Base-by-base conservation (phyloP, 2,329 filamentous ascomycete species). In the Triangularia verruculosa region DNA sequence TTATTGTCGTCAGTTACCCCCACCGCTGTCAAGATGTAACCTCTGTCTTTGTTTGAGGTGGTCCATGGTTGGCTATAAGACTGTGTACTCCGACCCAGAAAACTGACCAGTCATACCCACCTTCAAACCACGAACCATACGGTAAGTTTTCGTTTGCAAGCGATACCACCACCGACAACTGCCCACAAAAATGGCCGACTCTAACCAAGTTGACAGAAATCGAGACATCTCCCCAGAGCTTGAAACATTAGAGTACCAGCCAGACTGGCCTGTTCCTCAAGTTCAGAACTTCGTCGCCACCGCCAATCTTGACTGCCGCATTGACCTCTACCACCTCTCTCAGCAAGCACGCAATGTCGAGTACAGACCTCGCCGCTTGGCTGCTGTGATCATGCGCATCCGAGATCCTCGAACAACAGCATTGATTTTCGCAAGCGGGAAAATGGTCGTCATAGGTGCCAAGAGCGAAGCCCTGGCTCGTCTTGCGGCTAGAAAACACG, bases 391-490 rank as follows among this genome's bases (percentile, higher is more conserved):
- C 78, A 97, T 97, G 93, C 92, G 93, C 82, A 97, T 97, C 72
- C 92, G 93, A 74, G 93, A 97, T 73, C 93, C 93, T 64, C 97
- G 97, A 82, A 97, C 93, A 2, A 97, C 93, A 3, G 93, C 93
- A 12, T 80, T 97, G 62, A 96, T 97, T 82, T 97, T 97, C 72
- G 93, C 93, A 61, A 94, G 90, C 0, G 93, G 93, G 79, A 97
- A 97, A 85, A 96, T 97, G 92, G 93, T 97, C 61, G 92, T 97
- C n/a, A 97, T 93, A 63, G 93, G 93, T 81, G 93, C 93, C 67
- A 97, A 96, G 80, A 95, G 91, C 1, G 93, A 96, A 76, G 92
- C 96, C 75, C 92, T 96, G 74, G 95, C 91, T 62, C 96, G 96
- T 79, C 86, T 97, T 71, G 93, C 93, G 12, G 93, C 89, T 62